A percentile compares a stretch with the other conserved stretches of the same genome.
Evolutionary conservation across 345 rosid species (phyloP).

Genomic region (Ailanthus altissimus): DNA sequence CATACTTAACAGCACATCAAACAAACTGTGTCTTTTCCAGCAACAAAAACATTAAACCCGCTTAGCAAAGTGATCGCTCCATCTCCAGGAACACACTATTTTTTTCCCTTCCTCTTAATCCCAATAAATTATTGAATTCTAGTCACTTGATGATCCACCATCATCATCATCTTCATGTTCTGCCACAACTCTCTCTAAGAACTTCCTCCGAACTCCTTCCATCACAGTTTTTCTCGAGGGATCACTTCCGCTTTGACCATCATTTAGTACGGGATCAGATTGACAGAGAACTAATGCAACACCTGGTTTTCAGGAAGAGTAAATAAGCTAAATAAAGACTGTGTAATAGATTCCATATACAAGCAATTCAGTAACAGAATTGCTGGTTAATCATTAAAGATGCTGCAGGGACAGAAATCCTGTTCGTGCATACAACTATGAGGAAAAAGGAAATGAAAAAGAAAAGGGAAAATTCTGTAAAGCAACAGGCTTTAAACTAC

Average conservation of each 20-base stretch:
- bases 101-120: slow-evolving; percentile 11
- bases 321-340: background rate
- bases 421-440: background rate
- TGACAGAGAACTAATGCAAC: slow-evolving; percentile 93
- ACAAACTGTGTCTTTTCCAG: background rate
- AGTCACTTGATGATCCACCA: slow-evolving; percentile 81
- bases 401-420: background rate
- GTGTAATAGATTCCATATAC: background rate
- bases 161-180: slow-evolving; percentile 72
- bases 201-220: slow-evolving; percentile 75
- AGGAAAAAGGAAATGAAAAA: background rate
- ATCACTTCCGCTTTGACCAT: slow-evolving; percentile 78
- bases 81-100: background rate
- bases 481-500: background rate
- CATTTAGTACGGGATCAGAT: slow-evolving; percentile 87
- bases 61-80: background rate
- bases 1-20: background rate
- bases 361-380: background rate
- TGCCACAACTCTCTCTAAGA: slow-evolving; percentile 81
- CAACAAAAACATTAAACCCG: background rate
- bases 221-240: slow-evolving; percentile 71
- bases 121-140: slow-evolving; percentile 25
- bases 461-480: background rate
- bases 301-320: slow-evolving; percentile 47
- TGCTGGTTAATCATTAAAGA: slow-evolving; percentile 1